A percentile compares a stretch with the other conserved stretches of the same genome.
phyloP scores from a whole-genome alignment of 257 asterid genomes.

The Verbena officinalis region DNA sequence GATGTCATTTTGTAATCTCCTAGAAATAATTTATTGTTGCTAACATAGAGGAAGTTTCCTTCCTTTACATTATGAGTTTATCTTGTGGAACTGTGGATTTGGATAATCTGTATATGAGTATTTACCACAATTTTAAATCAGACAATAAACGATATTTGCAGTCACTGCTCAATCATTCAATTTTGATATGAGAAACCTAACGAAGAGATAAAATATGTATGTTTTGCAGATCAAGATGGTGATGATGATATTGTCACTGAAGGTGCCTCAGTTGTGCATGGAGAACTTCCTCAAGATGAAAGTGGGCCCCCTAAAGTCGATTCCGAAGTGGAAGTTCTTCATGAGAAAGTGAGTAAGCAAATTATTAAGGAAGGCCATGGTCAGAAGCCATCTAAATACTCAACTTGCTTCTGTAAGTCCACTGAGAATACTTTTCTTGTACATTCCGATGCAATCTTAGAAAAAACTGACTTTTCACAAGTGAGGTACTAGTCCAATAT shows the following conservation, averaged over 20 bases:
- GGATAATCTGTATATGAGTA: not conserved
- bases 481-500: constrained; percentile 9
- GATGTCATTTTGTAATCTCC: not conserved
- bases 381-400: constrained; percentile 90
- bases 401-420: constrained; percentile 91
- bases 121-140: not conserved
- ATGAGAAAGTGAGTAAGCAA: constrained; percentile 89
- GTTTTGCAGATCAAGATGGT: constrained; percentile 52
- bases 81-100: too few relatives aligned
- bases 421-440: constrained; percentile 9
- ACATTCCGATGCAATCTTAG: constrained; percentile 9
- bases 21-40: not conserved
- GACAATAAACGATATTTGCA: not conserved
- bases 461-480: not conserved
- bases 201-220: constrained; percentile 11
- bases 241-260: constrained; percentile 63
- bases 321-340: constrained; percentile 70
- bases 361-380: constrained; percentile 89
- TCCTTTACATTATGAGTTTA: not conserved
- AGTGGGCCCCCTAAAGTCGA: constrained; percentile 78
- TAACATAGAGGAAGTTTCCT: not conserved
- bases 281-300: constrained; percentile 75
- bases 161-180: constrained; percentile 9
- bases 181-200: constrained; percentile 23
- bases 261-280: constrained; percentile 76